Conservation (phyloP, 805 yeast species). For the Metschnikowia sp. region DNA sequence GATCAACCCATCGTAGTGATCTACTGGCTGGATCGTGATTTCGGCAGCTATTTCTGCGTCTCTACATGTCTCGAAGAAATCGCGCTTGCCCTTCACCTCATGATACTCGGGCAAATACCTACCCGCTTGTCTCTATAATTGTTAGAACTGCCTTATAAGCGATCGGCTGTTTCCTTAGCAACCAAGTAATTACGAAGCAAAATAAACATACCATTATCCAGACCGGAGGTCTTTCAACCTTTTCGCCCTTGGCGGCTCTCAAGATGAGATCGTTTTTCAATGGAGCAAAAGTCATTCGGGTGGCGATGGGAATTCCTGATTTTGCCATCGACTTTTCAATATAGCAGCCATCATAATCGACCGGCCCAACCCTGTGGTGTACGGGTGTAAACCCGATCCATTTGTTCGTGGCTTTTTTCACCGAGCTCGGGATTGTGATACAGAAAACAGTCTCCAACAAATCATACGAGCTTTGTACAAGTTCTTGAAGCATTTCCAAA, state of each 20-base stretch:
- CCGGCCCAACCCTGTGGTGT: slow-evolving; percentile 2
- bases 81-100: slow-evolving; percentile 76
- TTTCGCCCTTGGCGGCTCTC: slow-evolving; percentile 87
- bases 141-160: slow-evolving; percentile 6
- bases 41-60: slow-evolving; percentile 92
- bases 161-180: too few relatives aligned
- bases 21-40: slow-evolving; percentile 93
- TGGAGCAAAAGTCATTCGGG: slow-evolving; percentile 56
- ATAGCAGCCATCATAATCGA: background rate
- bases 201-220: slow-evolving; percentile 76
- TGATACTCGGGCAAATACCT: slow-evolving; percentile 90
- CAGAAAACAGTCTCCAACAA: slow-evolving; percentile 5
- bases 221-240: slow-evolving; percentile 94
- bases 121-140: slow-evolving; percentile 81
- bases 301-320: background rate
- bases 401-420: slow-evolving; percentile 1
- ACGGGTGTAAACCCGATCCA: slow-evolving; percentile 8
- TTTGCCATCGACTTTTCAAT: slow-evolving; percentile 1
- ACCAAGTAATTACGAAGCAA: background rate
- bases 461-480: background rate
- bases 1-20: slow-evolving; percentile 80
- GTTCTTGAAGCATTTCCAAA: background rate
- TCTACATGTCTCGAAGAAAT: slow-evolving; percentile 93
- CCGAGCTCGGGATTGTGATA: slow-evolving; percentile 6
- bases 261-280: slow-evolving; percentile 86